Percentiles rank a stretch among this genome's conserved stretches.
Conservation (phyloP, 164 flowering plant species). For the Stephania japonica region DNA sequence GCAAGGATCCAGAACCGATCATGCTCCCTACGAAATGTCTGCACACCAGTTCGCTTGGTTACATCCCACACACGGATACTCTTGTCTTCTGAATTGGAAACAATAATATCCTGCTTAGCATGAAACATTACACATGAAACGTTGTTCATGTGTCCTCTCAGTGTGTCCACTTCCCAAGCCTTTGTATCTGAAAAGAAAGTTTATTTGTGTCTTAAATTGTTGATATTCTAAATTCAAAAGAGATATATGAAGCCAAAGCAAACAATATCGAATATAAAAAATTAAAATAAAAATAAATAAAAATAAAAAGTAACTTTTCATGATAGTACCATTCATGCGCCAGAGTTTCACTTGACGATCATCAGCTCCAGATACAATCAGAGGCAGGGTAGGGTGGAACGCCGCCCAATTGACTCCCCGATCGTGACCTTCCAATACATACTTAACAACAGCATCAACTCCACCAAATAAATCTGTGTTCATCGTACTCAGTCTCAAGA, state of each 20-base stretch:
- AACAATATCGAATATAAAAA: not conserved
- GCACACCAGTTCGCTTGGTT: conserved; percentile 39
- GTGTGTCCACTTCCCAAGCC: conserved; percentile 56
- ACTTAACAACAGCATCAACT: conserved; percentile 48
- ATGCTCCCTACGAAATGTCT: conserved; percentile 43
- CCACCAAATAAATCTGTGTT: conserved; percentile 46
- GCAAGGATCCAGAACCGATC: conserved; percentile 51
- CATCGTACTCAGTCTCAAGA: conserved; percentile 37
- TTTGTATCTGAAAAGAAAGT: conserved; percentile 33
- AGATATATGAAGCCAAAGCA: not conserved
- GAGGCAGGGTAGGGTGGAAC: conserved; percentile 45
- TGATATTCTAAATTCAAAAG: not conserved
- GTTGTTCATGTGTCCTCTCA: conserved; percentile 56
- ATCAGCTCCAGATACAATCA: conserved; percentile 51
- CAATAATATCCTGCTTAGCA: conserved; percentile 46
- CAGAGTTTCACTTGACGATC: conserved; percentile 51
- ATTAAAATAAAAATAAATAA: too few relatives aligned
- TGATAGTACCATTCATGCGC: conserved; percentile 46
- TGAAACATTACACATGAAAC: conserved; percentile 51
- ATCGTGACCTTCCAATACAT: conserved; percentile 51
- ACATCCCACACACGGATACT: conserved; percentile 54
- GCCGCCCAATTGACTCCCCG: conserved; percentile 57
- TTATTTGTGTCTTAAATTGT: conserved; percentile 1
- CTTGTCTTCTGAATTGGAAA: conserved; percentile 53
- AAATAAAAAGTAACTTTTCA: not conserved